Base-by-base conservation (phyloP, 2,329 filamentous ascomycete genomes). In the Blumeria hordei region DNA sequence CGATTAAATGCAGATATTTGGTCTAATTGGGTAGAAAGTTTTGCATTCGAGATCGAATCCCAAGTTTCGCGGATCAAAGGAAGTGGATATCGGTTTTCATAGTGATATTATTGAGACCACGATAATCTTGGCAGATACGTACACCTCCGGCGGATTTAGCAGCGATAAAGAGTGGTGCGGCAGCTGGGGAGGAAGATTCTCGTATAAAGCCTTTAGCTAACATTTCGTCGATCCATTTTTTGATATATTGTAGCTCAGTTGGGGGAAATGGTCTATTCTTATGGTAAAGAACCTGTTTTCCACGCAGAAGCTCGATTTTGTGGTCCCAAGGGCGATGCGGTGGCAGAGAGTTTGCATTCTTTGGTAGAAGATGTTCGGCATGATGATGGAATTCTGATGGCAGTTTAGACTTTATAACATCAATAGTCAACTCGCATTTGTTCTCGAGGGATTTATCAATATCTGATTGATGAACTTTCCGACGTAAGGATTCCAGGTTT, bases 201-300 rank as follows among this genome's bases (percentile, higher is more conserved):
- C 28, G 16, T 3, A 57, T 54, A 10, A 57, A 57, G 45, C 53
- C 55, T 37, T 57, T 57, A 7, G 8, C 14, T 14, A 56, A 39
- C 12, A 18, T 57, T 16, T 57, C 52, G 8, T 54, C 53, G 11
- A 55, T 34, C 37, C 35, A 57, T 53, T 53, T 36, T 8, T 35
- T n/a, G 4, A 57, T 12, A 18, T 12, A 9, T 32, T 35, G 6
- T 12, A 57, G 47, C 39, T 55, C 53, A 18, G 34, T 16, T 0
- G n/a, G n/a, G 9, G 50, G 39, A 18, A 53, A 53, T 4, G 50
- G 35, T 39, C 35, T n/a, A 21, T 53, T 39, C n/a, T 39, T 53
- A 21, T 39, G 34, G 32, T 39, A 53, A 16, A 33, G 50, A 21
- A 16, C 3, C 12, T 53, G 14, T 21, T 53, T 53, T 28, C 14